These are phyloP conservation scores for Lanmaoa rubissima DNA, from an alignment of 768 basidiomycete species.

Conservation along the genomic window DNA sequence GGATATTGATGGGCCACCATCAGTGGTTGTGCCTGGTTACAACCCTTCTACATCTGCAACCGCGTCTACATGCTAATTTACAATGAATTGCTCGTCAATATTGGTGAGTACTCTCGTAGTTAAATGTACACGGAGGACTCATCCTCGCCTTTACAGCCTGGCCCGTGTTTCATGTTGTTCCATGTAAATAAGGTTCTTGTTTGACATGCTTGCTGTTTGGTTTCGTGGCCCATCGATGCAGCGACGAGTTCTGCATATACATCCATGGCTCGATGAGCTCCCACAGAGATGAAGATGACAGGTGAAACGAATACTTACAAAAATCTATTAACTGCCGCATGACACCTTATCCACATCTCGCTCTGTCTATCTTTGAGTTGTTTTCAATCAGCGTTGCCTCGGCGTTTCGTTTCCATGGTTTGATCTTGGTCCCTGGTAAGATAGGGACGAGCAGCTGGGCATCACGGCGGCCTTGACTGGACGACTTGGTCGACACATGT, in stretches of 20 bases:
- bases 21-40: too few species aligned
- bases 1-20: neutral
- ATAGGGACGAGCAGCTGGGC: constrained; percentile 27
- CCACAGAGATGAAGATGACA: neutral
- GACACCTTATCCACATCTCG: neutral
- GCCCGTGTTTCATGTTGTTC: too few species aligned
- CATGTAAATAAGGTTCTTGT: too few species aligned
- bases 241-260: too few species aligned
- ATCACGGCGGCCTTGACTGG: constrained; percentile 23
- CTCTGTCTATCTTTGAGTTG: neutral
- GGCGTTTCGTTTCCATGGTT: constrained; percentile 24
- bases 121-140: too few species aligned
- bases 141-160: too few species aligned
- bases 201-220: too few species aligned
- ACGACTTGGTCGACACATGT: constrained; percentile 23
- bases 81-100: too few species aligned
- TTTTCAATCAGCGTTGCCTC: constrained; percentile 1
- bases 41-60: neutral
- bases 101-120: too few species aligned
- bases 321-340: neutral
- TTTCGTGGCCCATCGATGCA: too few species aligned
- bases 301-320: neutral
- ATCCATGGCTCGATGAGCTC: neutral
- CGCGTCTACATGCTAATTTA: too few species aligned
- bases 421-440: constrained; percentile 24